phyloP scores from a whole-genome alignment of 352 stramenopile genomes.

The Pythium dissotocum region DNA sequence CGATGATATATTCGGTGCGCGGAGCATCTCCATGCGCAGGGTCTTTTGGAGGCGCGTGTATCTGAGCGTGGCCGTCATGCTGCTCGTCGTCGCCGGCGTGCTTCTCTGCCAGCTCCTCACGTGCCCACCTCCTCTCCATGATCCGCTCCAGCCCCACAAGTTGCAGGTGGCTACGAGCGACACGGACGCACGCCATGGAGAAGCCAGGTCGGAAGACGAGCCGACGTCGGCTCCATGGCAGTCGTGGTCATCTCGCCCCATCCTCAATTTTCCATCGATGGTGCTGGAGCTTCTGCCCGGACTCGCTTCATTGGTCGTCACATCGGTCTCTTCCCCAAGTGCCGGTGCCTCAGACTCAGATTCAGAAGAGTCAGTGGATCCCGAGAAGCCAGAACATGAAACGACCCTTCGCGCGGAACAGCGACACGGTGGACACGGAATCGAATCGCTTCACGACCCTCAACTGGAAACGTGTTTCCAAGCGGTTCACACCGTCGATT shows the following conservation, averaged over 20 bases:
- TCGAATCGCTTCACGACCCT: neutral
- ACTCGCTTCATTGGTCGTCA: slow-evolving; percentile 11
- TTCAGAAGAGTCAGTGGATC: slow-evolving; percentile 16
- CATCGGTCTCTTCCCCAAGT: neutral
- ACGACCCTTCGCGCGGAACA: slow-evolving; percentile 3
- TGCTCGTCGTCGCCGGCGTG: slow-evolving; percentile 34
- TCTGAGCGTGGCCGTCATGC: slow-evolving; percentile 33
- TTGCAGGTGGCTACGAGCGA: neutral
- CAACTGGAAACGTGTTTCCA: neutral
- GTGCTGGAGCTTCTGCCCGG: slow-evolving; percentile 12
- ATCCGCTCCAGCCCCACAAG: slow-evolving; percentile 6
- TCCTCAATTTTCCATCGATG: neutral
- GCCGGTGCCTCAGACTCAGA: slow-evolving; percentile 7
- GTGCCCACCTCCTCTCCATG: neutral
- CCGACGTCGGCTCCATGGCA: neutral
- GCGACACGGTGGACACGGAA: neutral
- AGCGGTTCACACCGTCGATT: neutral
- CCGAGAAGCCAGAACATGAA: slow-evolving; percentile 4
- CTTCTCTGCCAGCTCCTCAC: slow-evolving; percentile 42
- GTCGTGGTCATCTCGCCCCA: neutral
- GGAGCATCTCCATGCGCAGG: slow-evolving; percentile 10
- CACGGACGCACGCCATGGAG: slow-evolving; percentile 9
- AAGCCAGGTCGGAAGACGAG: slow-evolving; percentile 23
- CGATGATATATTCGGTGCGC: slow-evolving; percentile 1
- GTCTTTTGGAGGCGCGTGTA: slow-evolving; percentile 45